Evolutionary conservation across 345 rosid genomes (phyloP), one percentile per base, ranked within the genome.

Genomic region (Aurinia saxatilis): DNA sequence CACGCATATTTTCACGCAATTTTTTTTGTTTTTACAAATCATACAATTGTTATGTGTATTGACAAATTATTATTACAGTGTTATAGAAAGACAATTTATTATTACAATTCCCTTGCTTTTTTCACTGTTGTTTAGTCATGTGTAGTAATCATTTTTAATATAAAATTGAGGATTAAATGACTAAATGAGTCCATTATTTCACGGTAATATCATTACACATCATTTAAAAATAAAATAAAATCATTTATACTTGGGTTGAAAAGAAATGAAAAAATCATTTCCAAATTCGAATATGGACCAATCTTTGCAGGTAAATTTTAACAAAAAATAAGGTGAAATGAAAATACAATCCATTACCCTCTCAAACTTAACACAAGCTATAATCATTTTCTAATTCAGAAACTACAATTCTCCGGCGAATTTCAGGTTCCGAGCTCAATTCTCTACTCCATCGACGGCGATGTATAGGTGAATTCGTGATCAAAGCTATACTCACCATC

Each of bases 391-490:
- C 50, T n/a, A 21, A 1, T 21, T 21, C 25, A 23, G 30, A 60
- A 18, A 14, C 54, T 6, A 53, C 41, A 60, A 46, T 54, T 46
- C 34, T 10, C 70, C 70, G 54, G 65, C 74, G 59, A 70, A 55
- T 63, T 29, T 50, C 39, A 54, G 52, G 16, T 48, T 25, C 10
- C 52, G 40, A 18, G 12, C 58, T n/a, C 11, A 10, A 61, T 3
- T 46, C 50, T 17, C 62, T n/a, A 44, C 50, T 53, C 25, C 9
- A 16, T 50, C 29, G 60, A 40, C 49, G 70, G 15, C 33, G 60
- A 40, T n/a, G 3, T 11, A 19, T 8, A 30, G 39, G 5, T 2
- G 7, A 47, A 21, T 30, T 61, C 13, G 7, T 45, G 10, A 53
- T 46, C 31, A 44, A n/a, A 52, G 6, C 33, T 45, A 69, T 27